Conservation (phyloP, 176 grass and related monocot species). For the Rhynchospora breviuscula region DNA sequence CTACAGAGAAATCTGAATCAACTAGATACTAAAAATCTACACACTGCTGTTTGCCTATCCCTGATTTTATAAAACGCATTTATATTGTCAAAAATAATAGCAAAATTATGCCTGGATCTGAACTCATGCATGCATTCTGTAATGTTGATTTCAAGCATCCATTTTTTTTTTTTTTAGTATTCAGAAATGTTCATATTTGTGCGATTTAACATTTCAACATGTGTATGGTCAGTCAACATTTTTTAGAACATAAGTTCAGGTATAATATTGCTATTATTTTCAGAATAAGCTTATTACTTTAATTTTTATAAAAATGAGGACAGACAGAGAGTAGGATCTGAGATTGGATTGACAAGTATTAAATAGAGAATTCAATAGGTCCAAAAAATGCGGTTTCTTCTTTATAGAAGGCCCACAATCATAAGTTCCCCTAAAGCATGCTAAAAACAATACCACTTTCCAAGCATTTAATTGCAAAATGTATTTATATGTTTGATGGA, state of each 20-base stretch:
- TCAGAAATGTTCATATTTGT: background rate
- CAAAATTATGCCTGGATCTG: background rate
- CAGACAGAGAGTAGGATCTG: background rate
- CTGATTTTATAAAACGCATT: background rate
- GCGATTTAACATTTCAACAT: background rate
- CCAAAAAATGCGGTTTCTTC: conserved; percentile 7
- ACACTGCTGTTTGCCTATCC: background rate
- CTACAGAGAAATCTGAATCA: background rate
- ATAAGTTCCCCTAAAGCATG: background rate
- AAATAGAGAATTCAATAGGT: background rate
- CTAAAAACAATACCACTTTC: conserved; percentile 11
- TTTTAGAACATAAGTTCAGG: no score
- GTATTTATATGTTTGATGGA: conserved; percentile 7
- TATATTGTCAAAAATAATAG: background rate
- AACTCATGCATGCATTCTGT: background rate
- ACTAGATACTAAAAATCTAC: background rate
- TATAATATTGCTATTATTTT: background rate
- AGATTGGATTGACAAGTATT: background rate
- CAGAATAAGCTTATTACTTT: background rate
- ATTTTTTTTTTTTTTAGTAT: background rate
- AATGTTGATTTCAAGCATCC: background rate
- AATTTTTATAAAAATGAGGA: background rate
- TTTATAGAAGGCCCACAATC: conserved; percentile 9
- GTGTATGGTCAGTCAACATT: background rate
- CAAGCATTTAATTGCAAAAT: conserved; percentile 15